Percentiles rank a stretch among this genome's conserved stretches.
phyloP scores from a whole-genome alignment of 805 yeast species.

The Myxozyma kluyveri region DNA sequence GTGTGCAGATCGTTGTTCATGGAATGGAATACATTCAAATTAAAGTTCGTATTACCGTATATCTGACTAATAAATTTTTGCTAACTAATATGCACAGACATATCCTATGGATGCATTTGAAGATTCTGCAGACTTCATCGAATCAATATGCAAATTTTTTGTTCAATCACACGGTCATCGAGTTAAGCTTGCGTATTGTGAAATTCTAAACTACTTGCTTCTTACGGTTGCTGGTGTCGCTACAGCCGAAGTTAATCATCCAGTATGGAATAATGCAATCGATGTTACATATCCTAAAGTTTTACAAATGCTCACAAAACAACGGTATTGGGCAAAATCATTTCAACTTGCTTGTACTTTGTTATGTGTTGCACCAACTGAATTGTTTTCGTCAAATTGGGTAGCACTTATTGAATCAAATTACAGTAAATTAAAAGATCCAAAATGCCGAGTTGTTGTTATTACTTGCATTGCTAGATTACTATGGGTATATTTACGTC shows the following conservation, averaged over 20 bases:
- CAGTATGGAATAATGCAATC: constrained; percentile 87
- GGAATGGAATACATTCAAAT: constrained; percentile 87
- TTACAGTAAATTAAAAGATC: constrained; percentile 62
- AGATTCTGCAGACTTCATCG: constrained; percentile 87
- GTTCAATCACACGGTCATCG: constrained; percentile 60
- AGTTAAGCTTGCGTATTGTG: constrained; percentile 75
- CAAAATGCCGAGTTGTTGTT: constrained; percentile 54
- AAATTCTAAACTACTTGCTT: constrained; percentile 70
- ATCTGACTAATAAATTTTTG: not conserved
- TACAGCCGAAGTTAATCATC: constrained; percentile 94
- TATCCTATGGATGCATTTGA: constrained; percentile 88
- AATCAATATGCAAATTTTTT: constrained; percentile 82
- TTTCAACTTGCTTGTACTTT: constrained; percentile 68
- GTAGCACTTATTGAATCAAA: constrained; percentile 60
- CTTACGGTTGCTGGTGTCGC: constrained; percentile 79
- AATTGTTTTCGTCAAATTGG: constrained; percentile 73
- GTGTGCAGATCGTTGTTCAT: constrained; percentile 69
- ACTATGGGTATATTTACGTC: constrained; percentile 83
- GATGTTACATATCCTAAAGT: constrained; percentile 55
- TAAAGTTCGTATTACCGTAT: constrained; percentile 36
- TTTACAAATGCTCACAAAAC: constrained; percentile 46
- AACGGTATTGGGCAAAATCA: constrained; percentile 63
- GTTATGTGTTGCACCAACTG: constrained; percentile 76
- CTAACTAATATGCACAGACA: constrained; percentile 39
- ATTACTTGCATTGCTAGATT: constrained; percentile 69